Evolutionary conservation across 2,329 filamentous ascomycete species (phyloP).

Genomic region (Trichoderma sp.): DNA sequence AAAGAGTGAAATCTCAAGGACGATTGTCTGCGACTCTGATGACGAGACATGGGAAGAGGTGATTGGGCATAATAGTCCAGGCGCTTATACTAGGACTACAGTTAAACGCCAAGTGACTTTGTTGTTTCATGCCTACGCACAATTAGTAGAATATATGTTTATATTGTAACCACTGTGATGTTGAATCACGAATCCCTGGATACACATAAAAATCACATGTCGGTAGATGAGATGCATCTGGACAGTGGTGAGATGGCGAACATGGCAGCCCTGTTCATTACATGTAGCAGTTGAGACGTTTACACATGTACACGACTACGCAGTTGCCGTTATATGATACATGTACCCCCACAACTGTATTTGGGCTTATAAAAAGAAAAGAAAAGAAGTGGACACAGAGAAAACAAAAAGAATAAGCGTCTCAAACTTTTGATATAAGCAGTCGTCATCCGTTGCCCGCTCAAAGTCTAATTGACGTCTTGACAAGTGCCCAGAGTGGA

Average conservation of each 20-base stretch:
- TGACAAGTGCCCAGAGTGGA: background rate
- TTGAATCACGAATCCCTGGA: background rate
- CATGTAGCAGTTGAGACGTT: background rate
- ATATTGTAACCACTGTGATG: background rate
- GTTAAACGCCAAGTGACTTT: background rate
- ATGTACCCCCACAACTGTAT: background rate
- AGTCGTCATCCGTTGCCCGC: background rate
- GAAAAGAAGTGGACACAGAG: background rate
- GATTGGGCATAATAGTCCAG: background rate
- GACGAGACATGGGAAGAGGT: background rate
- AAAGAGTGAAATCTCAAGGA: background rate
- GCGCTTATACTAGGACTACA: background rate
- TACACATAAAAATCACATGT: background rate
- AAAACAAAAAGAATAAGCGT: background rate
- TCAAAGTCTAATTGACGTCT: background rate
- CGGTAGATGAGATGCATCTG: background rate
- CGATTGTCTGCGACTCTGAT: background rate
- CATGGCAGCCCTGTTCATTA: background rate
- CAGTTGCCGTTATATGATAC: background rate
- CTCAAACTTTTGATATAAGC: background rate
- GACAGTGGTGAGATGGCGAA: background rate
- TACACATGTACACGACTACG: background rate
- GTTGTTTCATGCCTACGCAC: background rate
- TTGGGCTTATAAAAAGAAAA: background rate
- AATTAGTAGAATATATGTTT: background rate